Conservation (phyloP, 805 yeast genomes). For the Candida nitratophila region DNA sequence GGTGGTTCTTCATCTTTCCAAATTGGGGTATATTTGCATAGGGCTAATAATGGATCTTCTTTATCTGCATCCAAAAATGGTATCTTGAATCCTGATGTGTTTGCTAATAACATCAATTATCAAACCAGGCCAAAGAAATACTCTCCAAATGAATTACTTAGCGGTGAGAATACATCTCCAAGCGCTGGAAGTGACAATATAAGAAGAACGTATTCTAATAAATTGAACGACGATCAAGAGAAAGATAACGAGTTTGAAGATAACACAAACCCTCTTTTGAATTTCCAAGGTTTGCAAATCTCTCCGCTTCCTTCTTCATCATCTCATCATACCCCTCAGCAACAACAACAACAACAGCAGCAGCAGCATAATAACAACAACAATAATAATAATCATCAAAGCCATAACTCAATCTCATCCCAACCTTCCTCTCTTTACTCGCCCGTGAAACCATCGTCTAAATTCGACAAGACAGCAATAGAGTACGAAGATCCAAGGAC, state of each 20-base stretch:
- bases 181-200: too few species aligned
- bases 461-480: conserved; percentile 22
- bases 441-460: background rate
- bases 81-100: conserved; percentile 31
- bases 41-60: conserved; percentile 32
- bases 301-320: background rate
- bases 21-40: conserved; percentile 49
- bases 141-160: background rate
- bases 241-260: conserved; percentile 19
- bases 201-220: background rate
- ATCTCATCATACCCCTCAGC: background rate
- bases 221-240: conserved; percentile 9
- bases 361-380: too few species aligned
- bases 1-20: conserved; percentile 22
- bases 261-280: background rate
- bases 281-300: too few species aligned
- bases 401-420: too few species aligned
- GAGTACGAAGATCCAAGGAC: conserved; percentile 41
- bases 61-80: conserved; percentile 33
- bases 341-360: too few species aligned
- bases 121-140: conserved; percentile 15
- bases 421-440: too few species aligned
- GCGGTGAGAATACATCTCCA: background rate
- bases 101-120: conserved; percentile 20
- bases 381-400: too few species aligned